Conservation (phyloP, 768 basidiomycete species). For the Tulasnella sp. region DNA sequence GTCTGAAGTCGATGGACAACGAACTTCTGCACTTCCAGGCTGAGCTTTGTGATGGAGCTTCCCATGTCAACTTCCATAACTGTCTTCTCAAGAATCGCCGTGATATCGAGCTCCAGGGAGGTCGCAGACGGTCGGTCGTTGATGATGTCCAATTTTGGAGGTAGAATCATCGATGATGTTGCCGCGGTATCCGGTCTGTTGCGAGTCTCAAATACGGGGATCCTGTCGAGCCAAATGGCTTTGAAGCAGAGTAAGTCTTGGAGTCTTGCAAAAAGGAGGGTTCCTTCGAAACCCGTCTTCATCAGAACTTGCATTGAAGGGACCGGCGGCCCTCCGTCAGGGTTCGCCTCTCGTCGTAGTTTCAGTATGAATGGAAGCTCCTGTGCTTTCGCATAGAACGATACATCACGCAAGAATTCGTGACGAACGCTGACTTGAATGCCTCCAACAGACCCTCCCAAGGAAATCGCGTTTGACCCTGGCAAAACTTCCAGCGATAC, state of each 20-base stretch:
- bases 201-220: constrained; percentile 61
- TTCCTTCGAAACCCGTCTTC: constrained; percentile 81
- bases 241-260: constrained; percentile 94
- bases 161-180: constrained; percentile 32
- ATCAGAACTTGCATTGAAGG: constrained; percentile 67
- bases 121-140: constrained; percentile 13
- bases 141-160: constrained; percentile 27
- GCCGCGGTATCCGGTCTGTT: constrained; percentile 32
- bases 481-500: constrained; percentile 78
- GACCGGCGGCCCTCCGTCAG: constrained; percentile 29
- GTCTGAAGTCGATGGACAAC: constrained; percentile 64
- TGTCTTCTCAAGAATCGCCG: constrained; percentile 69
- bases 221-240: constrained; percentile 88
- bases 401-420: constrained; percentile 35
- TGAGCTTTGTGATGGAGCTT: constrained; percentile 71
- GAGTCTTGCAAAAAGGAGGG: constrained; percentile 74
- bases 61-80: constrained; percentile 77
- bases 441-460: constrained; percentile 77
- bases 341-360: constrained; percentile 18
- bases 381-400: constrained; percentile 59
- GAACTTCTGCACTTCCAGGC: constrained; percentile 59
- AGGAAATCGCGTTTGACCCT: constrained; percentile 61
- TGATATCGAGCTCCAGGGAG: constrained; percentile 15
- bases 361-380: constrained; percentile 62
- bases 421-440: constrained; percentile 78